Base-by-base conservation (phyloP, 2,329 filamentous ascomycete genomes). In the Arthrobotrys sinensis region DNA sequence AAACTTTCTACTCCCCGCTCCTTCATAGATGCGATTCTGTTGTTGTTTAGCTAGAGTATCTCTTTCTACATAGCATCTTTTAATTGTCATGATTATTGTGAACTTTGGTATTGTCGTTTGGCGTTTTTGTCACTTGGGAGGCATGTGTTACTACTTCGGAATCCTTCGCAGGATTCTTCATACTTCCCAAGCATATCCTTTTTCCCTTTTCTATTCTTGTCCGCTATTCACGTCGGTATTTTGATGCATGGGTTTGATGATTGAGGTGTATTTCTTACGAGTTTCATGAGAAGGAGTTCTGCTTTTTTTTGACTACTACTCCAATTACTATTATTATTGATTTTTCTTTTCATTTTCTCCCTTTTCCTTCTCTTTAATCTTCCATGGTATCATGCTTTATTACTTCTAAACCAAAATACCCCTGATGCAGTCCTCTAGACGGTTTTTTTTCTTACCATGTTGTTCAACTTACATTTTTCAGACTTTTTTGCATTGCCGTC, bases 221-320 rank as follows among this genome's bases (percentile, higher is more conserved):
- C 10, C 6, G 11, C 21, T 24, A 60, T 60, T 24, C 55, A 60
- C 36, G 55, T 60, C 55, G 55, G 55, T 60, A 60, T 60, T 60
- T 43, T 60, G 55, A 24, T 60, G 21, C 5, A 45, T 38, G 36
- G 36, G 36, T 38, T 38, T 38, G 36, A 38, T 38, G n/a, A 28
- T 60, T 60, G 16, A 57, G 21, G 12, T 38, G 36, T 60, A 28
- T 7, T n/a, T 19, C 4, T 43, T 28, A 60, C 16, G 55, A 60
- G 55, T 10, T 45, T 43, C 55, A 60, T 43, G 55, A 60, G 28
- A n/a, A 16, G 55, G 55, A 43, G 55, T 60, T 28, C 12, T 36
- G 21, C 7, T 55, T 36, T 36, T n/a, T 34, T 19, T 14, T 21
- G 6, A 21, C 19, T 24, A 45, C 19, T 16, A 48, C 12, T 48